Evolutionary conservation across 2,329 filamentous ascomycete genomes (phyloP).

Genomic region (Septoria petroselini): DNA sequence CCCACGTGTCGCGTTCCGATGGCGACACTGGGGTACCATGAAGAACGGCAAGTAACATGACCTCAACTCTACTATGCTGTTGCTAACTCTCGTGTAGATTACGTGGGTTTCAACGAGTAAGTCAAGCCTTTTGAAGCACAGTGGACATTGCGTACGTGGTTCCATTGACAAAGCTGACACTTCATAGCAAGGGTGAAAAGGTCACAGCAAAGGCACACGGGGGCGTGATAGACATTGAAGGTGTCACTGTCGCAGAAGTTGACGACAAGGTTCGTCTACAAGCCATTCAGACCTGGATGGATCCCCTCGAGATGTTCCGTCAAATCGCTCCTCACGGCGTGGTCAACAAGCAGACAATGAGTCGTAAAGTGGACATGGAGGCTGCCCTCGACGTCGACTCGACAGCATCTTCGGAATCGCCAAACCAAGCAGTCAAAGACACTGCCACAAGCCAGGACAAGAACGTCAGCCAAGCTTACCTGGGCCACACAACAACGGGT

Average conservation of each 20-base stretch:
- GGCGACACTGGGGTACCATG: constrained; percentile 68
- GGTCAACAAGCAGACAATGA: constrained; percentile 45
- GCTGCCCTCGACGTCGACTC: constrained; percentile 22
- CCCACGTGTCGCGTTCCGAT: constrained; percentile 60
- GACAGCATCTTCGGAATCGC: no score
- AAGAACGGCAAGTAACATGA: constrained; percentile 43
- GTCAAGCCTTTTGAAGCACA: no score
- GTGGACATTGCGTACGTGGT: no score
- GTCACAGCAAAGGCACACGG: constrained; percentile 61
- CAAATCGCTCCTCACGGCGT: constrained; percentile 57
- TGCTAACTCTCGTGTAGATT: constrained; percentile 46
- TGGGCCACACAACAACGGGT: background rate
- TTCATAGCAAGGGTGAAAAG: constrained; percentile 58
- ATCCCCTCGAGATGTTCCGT: constrained; percentile 64
- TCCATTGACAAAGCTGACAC: constrained; percentile 27
- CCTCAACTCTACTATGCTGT: background rate
- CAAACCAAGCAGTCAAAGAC: no score
- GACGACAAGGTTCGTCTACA: constrained; percentile 59
- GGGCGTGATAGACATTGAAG: constrained; percentile 60
- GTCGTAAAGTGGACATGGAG: constrained; percentile 36
- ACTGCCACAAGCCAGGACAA: no score
- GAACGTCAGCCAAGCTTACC: background rate
- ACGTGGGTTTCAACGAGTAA: constrained; percentile 62
- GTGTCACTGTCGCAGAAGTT: constrained; percentile 60
- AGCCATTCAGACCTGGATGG: constrained; percentile 62